Conservation (phyloP, 1,139 yeast genomes). For the Hansenula sp. region DNA sequence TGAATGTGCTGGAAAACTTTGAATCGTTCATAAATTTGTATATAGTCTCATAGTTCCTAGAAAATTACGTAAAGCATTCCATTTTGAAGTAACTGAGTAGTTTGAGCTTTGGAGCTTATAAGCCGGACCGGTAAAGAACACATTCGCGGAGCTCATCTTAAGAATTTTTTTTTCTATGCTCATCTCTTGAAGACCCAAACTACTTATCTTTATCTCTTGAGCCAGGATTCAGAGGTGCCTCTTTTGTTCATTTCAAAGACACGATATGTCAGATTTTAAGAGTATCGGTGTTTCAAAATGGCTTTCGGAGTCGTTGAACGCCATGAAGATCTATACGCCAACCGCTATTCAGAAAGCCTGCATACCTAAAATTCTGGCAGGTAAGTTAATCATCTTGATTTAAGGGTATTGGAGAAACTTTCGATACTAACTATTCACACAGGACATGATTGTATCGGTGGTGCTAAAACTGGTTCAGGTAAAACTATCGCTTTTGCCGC, state of each 20-base stretch:
- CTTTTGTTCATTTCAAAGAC: too few relatives aligned
- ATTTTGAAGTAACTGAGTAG: too few relatives aligned
- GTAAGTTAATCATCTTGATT: conserved; percentile 12
- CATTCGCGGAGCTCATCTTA: not conserved
- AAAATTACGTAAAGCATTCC: too few relatives aligned
- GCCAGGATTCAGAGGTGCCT: too few relatives aligned
- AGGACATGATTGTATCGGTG: conserved; percentile 90
- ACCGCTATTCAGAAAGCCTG: conserved; percentile 86
- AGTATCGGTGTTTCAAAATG: conserved; percentile 79
- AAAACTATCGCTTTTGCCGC: conserved; percentile 97
- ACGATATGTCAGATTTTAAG: conserved; percentile 36
- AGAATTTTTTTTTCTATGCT: conserved; percentile 1
- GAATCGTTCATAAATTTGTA: not conserved
- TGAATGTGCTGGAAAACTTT: conserved; percentile 43
- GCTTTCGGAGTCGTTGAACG: conserved; percentile 74
- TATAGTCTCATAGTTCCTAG: too few relatives aligned
- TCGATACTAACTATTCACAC: not conserved
- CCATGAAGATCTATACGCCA: conserved; percentile 82
- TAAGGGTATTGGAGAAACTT: not conserved
- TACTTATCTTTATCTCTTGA: too few relatives aligned
- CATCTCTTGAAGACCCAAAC: not conserved
- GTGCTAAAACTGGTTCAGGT: conserved; percentile 98
- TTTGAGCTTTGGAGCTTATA: too few relatives aligned
- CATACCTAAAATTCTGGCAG: conserved; percentile 79
- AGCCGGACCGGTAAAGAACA: not conserved